Conservation (phyloP, 495 filamentous ascomycete genomes). For the Trichoderma parareesei region DNA sequence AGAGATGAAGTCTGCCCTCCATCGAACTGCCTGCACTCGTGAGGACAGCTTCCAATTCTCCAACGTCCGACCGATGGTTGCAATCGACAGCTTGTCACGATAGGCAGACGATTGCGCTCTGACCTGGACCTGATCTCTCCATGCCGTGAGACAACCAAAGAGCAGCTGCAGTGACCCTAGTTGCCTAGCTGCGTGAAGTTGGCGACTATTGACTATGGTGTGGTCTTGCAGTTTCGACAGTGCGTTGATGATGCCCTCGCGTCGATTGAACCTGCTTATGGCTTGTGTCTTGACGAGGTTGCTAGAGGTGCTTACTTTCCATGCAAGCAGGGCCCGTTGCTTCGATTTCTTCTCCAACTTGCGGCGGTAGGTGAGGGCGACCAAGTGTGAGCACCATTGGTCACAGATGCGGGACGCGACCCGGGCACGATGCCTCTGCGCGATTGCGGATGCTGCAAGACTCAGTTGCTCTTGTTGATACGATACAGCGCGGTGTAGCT, state of each 20-base stretch:
- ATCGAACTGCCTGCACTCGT: conserved; percentile 8
- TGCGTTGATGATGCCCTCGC: not conserved
- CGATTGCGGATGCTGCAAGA: not conserved
- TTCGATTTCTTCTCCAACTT: not conserved
- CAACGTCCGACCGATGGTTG: not conserved
- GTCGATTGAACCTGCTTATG: not conserved
- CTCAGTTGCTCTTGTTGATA: conserved; percentile 5
- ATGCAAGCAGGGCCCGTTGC: not conserved
- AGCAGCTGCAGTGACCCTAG: not conserved
- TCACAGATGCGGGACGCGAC: not conserved
- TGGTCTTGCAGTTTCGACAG: conserved; percentile 5
- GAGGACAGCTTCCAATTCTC: not conserved
- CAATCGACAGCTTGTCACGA: not conserved
- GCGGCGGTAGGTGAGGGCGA: not conserved
- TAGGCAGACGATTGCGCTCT: not conserved
- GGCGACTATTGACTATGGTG: not conserved
- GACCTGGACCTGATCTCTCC: not conserved
- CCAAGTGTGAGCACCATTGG: not conserved
- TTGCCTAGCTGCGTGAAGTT: not conserved
- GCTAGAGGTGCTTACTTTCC: not conserved
- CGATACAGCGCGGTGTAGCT: conserved; percentile 8
- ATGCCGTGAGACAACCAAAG: not conserved
- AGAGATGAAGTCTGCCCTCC: conserved; percentile 4
- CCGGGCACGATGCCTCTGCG: not conserved
- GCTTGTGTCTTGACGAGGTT: not conserved